Base-by-base conservation (phyloP, 2,329 filamentous ascomycete species). In the Nannizziopsis arthrosporioides region DNA sequence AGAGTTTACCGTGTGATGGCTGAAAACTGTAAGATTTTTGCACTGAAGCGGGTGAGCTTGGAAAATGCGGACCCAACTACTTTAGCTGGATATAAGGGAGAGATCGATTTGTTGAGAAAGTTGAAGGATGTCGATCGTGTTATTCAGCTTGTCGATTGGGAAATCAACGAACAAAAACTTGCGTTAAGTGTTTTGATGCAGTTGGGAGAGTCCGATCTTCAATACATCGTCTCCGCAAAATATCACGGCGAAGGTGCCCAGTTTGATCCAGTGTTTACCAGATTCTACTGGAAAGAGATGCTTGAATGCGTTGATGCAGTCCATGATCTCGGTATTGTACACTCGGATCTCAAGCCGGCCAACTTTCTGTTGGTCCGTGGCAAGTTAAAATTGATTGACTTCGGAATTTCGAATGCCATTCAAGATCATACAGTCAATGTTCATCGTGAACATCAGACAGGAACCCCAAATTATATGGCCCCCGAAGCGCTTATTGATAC, bases 281-380 rank as follows among this genome's bases (percentile, higher is more conserved):
- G 92, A n/a, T 93, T 85, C 68, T 94, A 94, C 72, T 98, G 92
- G 92, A 92, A 94, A 65, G 92, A 98, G 68, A 98, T 98, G 92
- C 81, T 98, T 14, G 88, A 94, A 64, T 96, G 92, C 62, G 80
- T 98, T 5, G 79, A 85, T 56, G 80, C 90, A 0, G 88, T 98
- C 1, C 92, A 98, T 62, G 78, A 84, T 10, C 76, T 83, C 63
- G 88, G 95, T 61, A 89, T 98, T 54, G 92, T 98, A 2, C 92
- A 98, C 68, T 94, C 88, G 0, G 92, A 98, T 62, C 74, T 98
- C 34, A 98, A 98, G 66, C 92, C 92, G 0, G 89, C 89, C 58
- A 98, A 98, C 64, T 98, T 98, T 63, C 83, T 98, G 18, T 75
- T 96, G 15, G 88, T 94, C 14, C 81, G 88, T 61, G 92, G 92